Conservation (phyloP, 106 monocot genomes). For the Dendrobium chrysotoxum region DNA sequence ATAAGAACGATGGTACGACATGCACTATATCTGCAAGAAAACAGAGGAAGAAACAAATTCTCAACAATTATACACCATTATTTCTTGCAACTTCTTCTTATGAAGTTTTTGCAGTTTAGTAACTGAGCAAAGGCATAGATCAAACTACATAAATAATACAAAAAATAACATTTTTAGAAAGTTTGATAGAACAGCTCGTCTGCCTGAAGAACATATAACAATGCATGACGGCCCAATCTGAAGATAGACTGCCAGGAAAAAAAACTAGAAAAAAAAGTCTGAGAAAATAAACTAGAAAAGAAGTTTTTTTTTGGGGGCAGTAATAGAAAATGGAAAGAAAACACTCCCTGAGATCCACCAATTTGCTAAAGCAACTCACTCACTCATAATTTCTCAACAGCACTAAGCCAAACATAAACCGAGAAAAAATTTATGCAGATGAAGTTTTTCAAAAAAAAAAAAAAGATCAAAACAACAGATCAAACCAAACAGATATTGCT, state of each 20-base stretch:
- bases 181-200: too few relatives aligned
- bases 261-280: too few relatives aligned
- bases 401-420: too few relatives aligned
- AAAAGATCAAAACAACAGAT: background rate
- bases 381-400: background rate
- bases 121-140: too few relatives aligned
- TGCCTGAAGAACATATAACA: too few relatives aligned
- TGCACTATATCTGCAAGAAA: background rate
- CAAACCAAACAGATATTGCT: background rate
- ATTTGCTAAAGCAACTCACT: background rate
- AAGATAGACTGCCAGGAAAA: too few relatives aligned
- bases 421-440: background rate
- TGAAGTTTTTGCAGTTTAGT: too few relatives aligned
- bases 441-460: background rate
- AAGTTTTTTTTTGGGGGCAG: too few relatives aligned
- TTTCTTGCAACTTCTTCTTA: background rate
- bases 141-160: too few relatives aligned
- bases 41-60: background rate
- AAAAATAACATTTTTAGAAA: too few relatives aligned
- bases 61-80: background rate
- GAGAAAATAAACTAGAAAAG: too few relatives aligned
- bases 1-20: background rate
- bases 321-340: background rate
- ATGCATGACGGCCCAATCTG: too few relatives aligned
- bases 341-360: background rate